These are phyloP conservation scores for Endocalyx cinctus DNA, from an alignment of 2,329 filamentous ascomycete species.

Conservation along the genomic window DNA sequence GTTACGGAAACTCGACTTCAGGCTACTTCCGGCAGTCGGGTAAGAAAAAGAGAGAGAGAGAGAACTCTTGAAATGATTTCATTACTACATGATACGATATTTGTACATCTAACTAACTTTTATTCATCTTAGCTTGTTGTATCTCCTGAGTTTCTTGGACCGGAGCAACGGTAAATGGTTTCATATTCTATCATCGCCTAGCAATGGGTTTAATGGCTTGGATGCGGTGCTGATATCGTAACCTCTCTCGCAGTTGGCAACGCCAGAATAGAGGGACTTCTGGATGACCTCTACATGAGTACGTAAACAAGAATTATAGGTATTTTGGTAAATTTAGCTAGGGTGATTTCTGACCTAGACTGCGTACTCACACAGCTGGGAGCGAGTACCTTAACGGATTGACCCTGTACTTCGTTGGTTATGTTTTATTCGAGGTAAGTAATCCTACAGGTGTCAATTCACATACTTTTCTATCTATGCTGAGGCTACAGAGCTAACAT, in stretches of 20 bases:
- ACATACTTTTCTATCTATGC: not conserved
- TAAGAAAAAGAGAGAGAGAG: too few relatives aligned
- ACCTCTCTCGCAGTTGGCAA: constrained; percentile 58
- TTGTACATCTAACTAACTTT: too few relatives aligned
- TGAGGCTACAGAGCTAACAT: too few relatives aligned
- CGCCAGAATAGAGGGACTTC: constrained; percentile 51
- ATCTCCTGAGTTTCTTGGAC: constrained; percentile 53
- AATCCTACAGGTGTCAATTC: not conserved
- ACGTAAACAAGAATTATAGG: constrained; percentile 22
- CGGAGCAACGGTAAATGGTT: constrained; percentile 56
- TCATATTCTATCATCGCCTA: too few relatives aligned
- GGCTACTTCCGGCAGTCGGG: constrained; percentile 50
- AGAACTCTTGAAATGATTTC: too few relatives aligned
- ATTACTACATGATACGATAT: too few relatives aligned
- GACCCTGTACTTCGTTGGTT: constrained; percentile 62
- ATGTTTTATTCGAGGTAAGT: constrained; percentile 50
- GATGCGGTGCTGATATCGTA: not conserved
- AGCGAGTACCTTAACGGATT: constrained; percentile 62
- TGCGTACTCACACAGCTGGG: constrained; percentile 43
- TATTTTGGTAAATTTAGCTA: too few relatives aligned
- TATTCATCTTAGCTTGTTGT: constrained; percentile 38
- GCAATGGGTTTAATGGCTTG: not conserved
- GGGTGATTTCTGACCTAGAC: too few relatives aligned
- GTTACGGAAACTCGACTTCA: constrained; percentile 51
- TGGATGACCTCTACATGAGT: constrained; percentile 49